Base-by-base conservation (phyloP, 2,329 filamentous ascomycete genomes). In the Verticillium nubilum region DNA sequence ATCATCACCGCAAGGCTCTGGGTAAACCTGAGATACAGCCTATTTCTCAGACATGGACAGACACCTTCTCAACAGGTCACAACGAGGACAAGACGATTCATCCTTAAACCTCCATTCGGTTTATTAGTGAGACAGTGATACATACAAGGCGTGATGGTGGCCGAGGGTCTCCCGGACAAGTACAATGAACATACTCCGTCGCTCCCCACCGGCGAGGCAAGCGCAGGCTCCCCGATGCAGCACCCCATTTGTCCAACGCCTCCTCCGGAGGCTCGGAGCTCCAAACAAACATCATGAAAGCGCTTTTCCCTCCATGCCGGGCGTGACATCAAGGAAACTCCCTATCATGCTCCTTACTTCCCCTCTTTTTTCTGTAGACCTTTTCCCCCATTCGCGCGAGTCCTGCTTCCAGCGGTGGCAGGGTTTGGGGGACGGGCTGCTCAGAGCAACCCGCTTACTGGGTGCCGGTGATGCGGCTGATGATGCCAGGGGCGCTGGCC, bases 401-500 rank as follows among this genome's bases (percentile, higher is more conserved):
- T n/a, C 42, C 42, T 47, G 42, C 42, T 47, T 47, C 42, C 42
- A 47, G 42, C 19, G 42, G 42, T n/a, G 19, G 42, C 42, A 47
- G 42, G 42, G 42, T 6, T 10, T 10, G 19, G 42, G 42, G 19
- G 19, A 47, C n/a, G 42, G 17, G n/a, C n/a, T 23, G 42, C 17
- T 23, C 19, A 19, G 42, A 19, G 19, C 42, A 10, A 23, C 42
- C 42, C n/a, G 42, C 42, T 47, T 56, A 56, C 33, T 56, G 37
- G 23, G 54, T n/a, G 33, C 54, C 54, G 33, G 54, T 37, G 31
- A 56, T 42, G 33, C 54, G 54, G 54, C 33, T 56, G 10, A 56
- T 35, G 35, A 82, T 73, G 61, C 73, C 68, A 65, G 71, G 66
- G 61, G 71, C 71, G 53, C 61, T 59, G 13, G 58, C 61, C 59